Conservation (phyloP, 306 rosid genomes). For the Cicer judaicum region DNA sequence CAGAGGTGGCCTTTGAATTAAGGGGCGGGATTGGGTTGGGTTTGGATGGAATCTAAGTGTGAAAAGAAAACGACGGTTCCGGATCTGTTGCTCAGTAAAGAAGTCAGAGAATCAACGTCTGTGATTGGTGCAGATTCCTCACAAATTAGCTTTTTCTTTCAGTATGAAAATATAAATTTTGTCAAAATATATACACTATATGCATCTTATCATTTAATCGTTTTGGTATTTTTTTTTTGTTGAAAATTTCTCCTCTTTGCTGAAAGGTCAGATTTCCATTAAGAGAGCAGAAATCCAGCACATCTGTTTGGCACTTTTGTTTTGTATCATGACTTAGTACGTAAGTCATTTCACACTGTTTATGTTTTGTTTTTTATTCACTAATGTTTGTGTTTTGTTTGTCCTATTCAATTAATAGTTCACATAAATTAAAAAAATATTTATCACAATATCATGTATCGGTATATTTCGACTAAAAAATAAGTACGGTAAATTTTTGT, state of each 20-base stretch:
- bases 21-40: background rate
- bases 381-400: background rate
- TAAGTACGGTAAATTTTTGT: too few relatives aligned
- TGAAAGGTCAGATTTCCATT: constrained; percentile 38
- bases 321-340: background rate
- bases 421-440: too few relatives aligned
- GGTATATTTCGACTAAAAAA: too few relatives aligned
- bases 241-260: background rate
- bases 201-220: too few relatives aligned
- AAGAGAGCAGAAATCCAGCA: constrained; percentile 28
- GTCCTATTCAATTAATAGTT: too few relatives aligned
- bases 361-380: background rate
- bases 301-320: constrained; percentile 7
- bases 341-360: background rate
- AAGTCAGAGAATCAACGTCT: constrained; percentile 27
- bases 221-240: too few relatives aligned
- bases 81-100: constrained; percentile 35
- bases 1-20: too few relatives aligned
- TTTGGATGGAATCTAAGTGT: constrained; percentile 20
- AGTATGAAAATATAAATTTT: too few relatives aligned
- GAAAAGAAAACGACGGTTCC: constrained; percentile 40
- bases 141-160: background rate
- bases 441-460: too few relatives aligned
- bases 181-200: too few relatives aligned
- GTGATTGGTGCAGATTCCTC: constrained; percentile 35